Percentiles rank a stretch among this genome's conserved stretches.
phyloP scores from a whole-genome alignment of 1,139 yeast genomes.

The Diutina siamensis region DNA sequence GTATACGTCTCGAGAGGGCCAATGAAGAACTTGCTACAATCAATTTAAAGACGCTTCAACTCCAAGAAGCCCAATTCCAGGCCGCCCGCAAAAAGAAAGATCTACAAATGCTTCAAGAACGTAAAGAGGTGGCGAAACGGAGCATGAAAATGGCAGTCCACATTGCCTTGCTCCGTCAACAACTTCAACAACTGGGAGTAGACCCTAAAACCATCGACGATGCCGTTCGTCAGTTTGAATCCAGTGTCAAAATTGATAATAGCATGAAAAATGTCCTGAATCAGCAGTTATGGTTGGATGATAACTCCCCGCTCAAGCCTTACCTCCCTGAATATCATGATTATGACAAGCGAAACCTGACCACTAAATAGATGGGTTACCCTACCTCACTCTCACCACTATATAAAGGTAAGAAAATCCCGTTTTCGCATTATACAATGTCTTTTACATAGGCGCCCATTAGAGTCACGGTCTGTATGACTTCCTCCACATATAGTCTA shows the following conservation, averaged over 20 bases:
- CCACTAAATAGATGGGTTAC: background rate
- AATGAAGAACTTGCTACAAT: slow-evolving; percentile 28
- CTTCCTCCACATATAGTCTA: slow-evolving; percentile 39
- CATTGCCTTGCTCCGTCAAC: slow-evolving; percentile 49
- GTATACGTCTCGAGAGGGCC: slow-evolving; percentile 30
- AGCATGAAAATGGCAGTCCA: slow-evolving; percentile 53
- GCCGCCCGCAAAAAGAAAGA: slow-evolving; percentile 37
- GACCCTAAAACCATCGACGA: slow-evolving; percentile 43
- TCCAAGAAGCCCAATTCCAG: slow-evolving; percentile 31
- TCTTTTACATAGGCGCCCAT: slow-evolving; percentile 81
- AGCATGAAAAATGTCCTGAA: slow-evolving; percentile 44
- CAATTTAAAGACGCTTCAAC: slow-evolving; percentile 30
- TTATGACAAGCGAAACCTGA: slow-evolving; percentile 24
- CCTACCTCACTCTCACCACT: background rate
- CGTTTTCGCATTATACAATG: slow-evolving; percentile 44
- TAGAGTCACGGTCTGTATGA: slow-evolving; percentile 75
- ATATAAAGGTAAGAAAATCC: slow-evolving; percentile 1
- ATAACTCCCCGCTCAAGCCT: slow-evolving; percentile 31
- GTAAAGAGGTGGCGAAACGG: slow-evolving; percentile 36
- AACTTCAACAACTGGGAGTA: slow-evolving; percentile 38
- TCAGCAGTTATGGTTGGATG: slow-evolving; percentile 48
- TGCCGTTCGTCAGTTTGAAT: slow-evolving; percentile 43
- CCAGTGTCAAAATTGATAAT: slow-evolving; percentile 42
- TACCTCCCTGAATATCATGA: slow-evolving; percentile 49
- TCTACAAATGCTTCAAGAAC: slow-evolving; percentile 33